Percentiles rank a stretch among this genome's conserved stretches.
These are phyloP conservation scores for Yamadazyma membranifaciens DNA, from an alignment of 1,139 yeast genomes.

Conservation along the genomic window DNA sequence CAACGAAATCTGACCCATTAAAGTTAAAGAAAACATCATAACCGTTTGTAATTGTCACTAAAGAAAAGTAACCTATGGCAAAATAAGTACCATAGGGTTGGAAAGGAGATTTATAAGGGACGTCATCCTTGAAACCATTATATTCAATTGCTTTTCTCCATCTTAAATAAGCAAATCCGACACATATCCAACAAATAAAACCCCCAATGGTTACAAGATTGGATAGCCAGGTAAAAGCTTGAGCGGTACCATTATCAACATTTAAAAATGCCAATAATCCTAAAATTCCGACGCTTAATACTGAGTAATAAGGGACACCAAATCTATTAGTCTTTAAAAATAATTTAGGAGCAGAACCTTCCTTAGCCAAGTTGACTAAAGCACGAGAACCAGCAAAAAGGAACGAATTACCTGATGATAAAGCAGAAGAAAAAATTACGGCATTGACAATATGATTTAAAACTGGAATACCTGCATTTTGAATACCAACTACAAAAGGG, in stretches of 20 bases:
- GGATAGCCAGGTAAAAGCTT: slow-evolving; percentile 42
- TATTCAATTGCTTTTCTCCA: slow-evolving; percentile 52
- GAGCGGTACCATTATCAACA: slow-evolving; percentile 28
- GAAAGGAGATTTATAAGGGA: slow-evolving; percentile 45
- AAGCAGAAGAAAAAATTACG: slow-evolving; percentile 46
- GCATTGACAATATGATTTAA: slow-evolving; percentile 53
- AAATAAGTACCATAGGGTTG: slow-evolving; percentile 53
- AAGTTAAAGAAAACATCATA: slow-evolving; percentile 54
- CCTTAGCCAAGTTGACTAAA: slow-evolving; percentile 45
- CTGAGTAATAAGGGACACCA: slow-evolving; percentile 38
- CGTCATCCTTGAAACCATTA: slow-evolving; percentile 43
- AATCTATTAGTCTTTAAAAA: slow-evolving; percentile 33
- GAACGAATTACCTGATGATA: slow-evolving; percentile 54
- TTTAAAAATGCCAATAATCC: slow-evolving; percentile 59
- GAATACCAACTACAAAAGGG: slow-evolving; percentile 42
- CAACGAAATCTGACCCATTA: slow-evolving; percentile 39
- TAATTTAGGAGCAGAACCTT: slow-evolving; percentile 38
- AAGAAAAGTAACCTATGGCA: slow-evolving; percentile 42
- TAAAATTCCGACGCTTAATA: slow-evolving; percentile 41
- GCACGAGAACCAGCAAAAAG: slow-evolving; percentile 54
- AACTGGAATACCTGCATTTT: slow-evolving; percentile 35
- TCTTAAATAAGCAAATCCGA: slow-evolving; percentile 45
- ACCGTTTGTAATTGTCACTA: slow-evolving; percentile 55
- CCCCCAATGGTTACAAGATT: slow-evolving; percentile 38
- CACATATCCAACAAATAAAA: slow-evolving; percentile 30